Evolutionary conservation across 1,284 basidiomycete species (phyloP).

Genomic region (Vanrija humicola): DNA sequence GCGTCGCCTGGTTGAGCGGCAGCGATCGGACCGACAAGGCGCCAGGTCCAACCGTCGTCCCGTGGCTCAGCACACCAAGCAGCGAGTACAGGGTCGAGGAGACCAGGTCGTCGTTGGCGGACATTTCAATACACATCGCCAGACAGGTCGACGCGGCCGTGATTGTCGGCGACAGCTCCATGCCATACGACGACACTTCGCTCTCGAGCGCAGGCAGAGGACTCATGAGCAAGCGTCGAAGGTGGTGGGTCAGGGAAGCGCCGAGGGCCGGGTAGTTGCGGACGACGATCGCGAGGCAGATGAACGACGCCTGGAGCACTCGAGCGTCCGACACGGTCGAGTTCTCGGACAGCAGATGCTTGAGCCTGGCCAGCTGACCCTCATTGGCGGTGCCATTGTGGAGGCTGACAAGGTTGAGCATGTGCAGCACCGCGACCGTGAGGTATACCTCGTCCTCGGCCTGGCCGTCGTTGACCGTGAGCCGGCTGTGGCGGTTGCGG

Average conservation of each 20-base stretch:
- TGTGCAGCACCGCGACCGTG: slow-evolving; percentile 55
- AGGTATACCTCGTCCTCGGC: slow-evolving; percentile 42
- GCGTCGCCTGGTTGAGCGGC: slow-evolving; percentile 4
- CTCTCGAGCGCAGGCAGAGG: slow-evolving; percentile 84
- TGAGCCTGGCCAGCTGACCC: slow-evolving; percentile 66
- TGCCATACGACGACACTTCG: slow-evolving; percentile 57
- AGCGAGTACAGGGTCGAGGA: slow-evolving; percentile 96
- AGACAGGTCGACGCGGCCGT: slow-evolving; percentile 83
- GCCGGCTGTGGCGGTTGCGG: slow-evolving; percentile 5
- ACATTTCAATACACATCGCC: slow-evolving; percentile 81
- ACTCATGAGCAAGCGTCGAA: slow-evolving; percentile 82
- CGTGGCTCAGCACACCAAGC: slow-evolving; percentile 81
- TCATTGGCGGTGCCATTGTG: slow-evolving; percentile 67
- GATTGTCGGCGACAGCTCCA: slow-evolving; percentile 58
- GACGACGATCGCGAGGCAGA: slow-evolving; percentile 54
- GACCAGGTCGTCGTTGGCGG: slow-evolving; percentile 82
- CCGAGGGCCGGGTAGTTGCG: slow-evolving; percentile 83
- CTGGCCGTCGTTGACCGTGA: slow-evolving; percentile 25
- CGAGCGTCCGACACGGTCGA: slow-evolving; percentile 70
- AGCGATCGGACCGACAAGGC: slow-evolving; percentile 26
- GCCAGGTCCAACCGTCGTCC: slow-evolving; percentile 48
- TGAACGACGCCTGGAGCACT: slow-evolving; percentile 41
- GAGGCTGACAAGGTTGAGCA: slow-evolving; percentile 77
- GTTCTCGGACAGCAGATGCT: slow-evolving; percentile 72
- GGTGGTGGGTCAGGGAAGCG: slow-evolving; percentile 67